Evolutionary conservation across 495 filamentous ascomycete genomes (phyloP).

Genomic region (Talaromyces ruber): DNA sequence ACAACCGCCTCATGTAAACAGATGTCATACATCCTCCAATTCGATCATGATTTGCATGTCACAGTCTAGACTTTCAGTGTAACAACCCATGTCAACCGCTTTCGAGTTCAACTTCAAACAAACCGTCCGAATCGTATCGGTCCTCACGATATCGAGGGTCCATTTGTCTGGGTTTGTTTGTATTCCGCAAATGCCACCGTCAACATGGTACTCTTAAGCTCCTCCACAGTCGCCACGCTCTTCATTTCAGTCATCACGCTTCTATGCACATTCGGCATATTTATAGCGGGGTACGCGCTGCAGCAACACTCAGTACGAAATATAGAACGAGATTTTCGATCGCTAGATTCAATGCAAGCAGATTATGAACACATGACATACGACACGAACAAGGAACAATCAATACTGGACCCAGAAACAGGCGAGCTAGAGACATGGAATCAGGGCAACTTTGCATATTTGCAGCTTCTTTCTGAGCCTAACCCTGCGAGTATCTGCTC

Average conservation of each 20-base stretch:
- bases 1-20: conserved; percentile 5
- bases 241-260: conserved; percentile 40
- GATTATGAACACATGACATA: background rate
- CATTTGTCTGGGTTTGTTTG: background rate
- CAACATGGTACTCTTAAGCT: conserved; percentile 37
- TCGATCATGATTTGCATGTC: background rate
- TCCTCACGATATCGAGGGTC: background rate
- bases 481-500: conserved; percentile 40
- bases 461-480: conserved; percentile 35
- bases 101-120: background rate
- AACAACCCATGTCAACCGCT: background rate
- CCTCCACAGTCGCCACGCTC: conserved; percentile 36
- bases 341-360: conserved; percentile 14
- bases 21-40: background rate
- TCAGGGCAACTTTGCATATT: conserved; percentile 33
- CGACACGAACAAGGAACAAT: conserved; percentile 9
- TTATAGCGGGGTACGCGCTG: conserved; percentile 61
- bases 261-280: conserved; percentile 56
- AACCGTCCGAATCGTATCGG: background rate
- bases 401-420: conserved; percentile 4
- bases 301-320: conserved; percentile 60
- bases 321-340: conserved; percentile 51
- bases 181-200: conserved; percentile 1
- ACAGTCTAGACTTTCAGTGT: background rate
- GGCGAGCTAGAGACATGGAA: background rate